Evolutionary conservation across 345 rosid species (phyloP).

Genomic region (Brassica rapa): DNA sequence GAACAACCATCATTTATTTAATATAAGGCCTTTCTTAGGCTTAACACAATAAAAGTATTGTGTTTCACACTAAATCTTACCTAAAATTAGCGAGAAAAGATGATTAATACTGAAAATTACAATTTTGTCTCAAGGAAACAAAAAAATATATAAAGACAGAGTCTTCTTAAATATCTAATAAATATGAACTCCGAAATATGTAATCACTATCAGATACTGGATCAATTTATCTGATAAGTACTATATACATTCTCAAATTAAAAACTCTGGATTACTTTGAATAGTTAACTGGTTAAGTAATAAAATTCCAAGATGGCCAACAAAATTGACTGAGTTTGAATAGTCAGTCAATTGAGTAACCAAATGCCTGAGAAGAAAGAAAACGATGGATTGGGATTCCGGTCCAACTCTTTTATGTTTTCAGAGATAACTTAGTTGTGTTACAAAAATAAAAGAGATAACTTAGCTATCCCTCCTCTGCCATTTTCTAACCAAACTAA

Average conservation of each 20-base stretch:
- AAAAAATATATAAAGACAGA: neutral
- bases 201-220: neutral
- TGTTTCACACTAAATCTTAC: neutral
- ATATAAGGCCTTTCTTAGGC: neutral
- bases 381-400: neutral
- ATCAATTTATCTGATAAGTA: neutral
- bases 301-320: neutral
- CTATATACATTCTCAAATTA: neutral
- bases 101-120: neutral
- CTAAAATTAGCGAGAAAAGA: neutral
- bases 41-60: neutral
- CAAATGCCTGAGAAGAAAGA: conserved; percentile 9
- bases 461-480: conserved; percentile 18
- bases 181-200: neutral
- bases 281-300: neutral
- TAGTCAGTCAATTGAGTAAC: conserved; percentile 10
- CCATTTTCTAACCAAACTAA: conserved; percentile 10
- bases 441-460: neutral
- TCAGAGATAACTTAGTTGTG: neutral
- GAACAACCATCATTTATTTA: neutral
- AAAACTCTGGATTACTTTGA: neutral
- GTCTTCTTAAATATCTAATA: neutral
- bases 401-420: conserved; percentile 23
- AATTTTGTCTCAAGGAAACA: neutral
- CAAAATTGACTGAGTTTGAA: neutral